Evolutionary conservation across 139 green algal species (phyloP).

Genomic region (Chlorella ohadii): DNA sequence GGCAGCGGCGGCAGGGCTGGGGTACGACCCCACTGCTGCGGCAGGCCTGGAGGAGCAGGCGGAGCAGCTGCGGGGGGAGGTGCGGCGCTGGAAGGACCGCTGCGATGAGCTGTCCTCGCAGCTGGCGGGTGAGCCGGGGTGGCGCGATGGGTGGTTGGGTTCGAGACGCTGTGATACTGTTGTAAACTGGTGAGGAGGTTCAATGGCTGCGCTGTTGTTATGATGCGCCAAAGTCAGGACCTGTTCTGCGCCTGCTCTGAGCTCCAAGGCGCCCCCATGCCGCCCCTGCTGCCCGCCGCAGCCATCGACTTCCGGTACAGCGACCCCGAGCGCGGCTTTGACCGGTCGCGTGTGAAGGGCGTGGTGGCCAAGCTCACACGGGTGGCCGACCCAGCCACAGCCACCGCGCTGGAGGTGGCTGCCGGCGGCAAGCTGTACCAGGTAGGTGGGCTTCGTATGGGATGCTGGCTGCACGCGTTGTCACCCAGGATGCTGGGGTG

Average conservation of each 20-base stretch:
- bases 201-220: neutral
- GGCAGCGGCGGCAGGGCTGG: slow-evolving; percentile 43
- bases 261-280: neutral
- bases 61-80: slow-evolving; percentile 36
- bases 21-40: slow-evolving; percentile 48
- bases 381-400: slow-evolving; percentile 72
- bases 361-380: slow-evolving; percentile 86
- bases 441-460: neutral
- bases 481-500: too few relatives aligned
- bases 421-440: slow-evolving; percentile 95
- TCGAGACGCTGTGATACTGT: too few relatives aligned
- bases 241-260: too few relatives aligned
- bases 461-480: too few relatives aligned
- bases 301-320: slow-evolving; percentile 79
- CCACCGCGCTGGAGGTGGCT: slow-evolving; percentile 94
- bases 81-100: slow-evolving; percentile 54
- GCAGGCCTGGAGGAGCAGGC: slow-evolving; percentile 57
- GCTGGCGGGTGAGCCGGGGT: slow-evolving; percentile 53
- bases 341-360: slow-evolving; percentile 77
- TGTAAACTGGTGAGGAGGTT: too few relatives aligned
- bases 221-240: too few relatives aligned
- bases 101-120: slow-evolving; percentile 67
- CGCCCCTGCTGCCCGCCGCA: neutral
- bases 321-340: slow-evolving; percentile 81
- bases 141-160: neutral